Conservation (phyloP, 345 rosid genomes). For the Durio zibethinus region DNA sequence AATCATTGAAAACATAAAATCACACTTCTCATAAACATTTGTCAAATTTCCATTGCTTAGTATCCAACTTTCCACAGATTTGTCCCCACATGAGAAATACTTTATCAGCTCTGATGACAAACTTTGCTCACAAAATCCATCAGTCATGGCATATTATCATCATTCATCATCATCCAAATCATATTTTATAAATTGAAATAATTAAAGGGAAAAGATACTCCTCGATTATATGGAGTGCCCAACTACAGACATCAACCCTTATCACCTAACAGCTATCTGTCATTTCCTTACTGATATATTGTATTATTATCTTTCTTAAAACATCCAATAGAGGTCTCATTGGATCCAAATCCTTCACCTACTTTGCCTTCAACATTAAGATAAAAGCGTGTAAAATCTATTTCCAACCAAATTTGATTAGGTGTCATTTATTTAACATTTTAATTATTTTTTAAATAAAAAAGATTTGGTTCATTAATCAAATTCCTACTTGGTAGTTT, state of each 20-base stretch:
- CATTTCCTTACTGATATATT: background rate
- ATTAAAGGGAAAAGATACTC: background rate
- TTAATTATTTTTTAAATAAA: too few relatives aligned
- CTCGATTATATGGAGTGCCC: constrained; percentile 1
- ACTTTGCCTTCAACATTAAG: background rate
- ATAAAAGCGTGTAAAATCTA: too few relatives aligned
- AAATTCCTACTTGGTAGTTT: too few relatives aligned
- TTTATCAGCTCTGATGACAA: background rate
- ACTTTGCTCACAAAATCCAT: background rate
- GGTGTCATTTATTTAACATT: too few relatives aligned
- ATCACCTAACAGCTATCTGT: background rate
- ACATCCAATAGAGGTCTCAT: background rate
- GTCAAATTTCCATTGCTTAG: background rate
- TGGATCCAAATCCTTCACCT: constrained; percentile 3
- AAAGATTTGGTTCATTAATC: too few relatives aligned
- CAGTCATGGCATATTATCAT: background rate
- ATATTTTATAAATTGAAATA: background rate
- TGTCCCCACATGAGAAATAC: background rate
- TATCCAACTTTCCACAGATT: background rate
- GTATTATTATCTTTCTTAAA: background rate
- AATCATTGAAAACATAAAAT: background rate
- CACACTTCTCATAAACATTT: background rate
- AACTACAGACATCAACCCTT: background rate
- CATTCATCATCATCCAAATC: background rate
- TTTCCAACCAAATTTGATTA: too few relatives aligned